Conservation (phyloP, 495 filamentous ascomycete genomes). For the Hyaloscypha hepaticicola region DNA sequence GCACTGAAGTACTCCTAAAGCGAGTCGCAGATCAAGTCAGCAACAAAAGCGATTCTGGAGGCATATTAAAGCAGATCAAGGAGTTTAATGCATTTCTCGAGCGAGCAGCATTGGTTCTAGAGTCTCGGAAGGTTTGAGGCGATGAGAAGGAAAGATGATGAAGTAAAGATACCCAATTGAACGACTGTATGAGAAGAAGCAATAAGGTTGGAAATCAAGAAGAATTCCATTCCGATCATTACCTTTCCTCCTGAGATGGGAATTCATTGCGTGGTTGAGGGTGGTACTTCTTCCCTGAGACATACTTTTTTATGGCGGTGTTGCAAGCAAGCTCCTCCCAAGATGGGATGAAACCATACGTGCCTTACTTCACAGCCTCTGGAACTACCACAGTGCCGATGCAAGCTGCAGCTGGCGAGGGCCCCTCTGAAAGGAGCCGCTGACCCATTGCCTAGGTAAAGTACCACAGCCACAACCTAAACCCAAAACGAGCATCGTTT, state of each 20-base stretch:
- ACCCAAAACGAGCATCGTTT: too few relatives aligned
- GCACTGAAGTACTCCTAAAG: slow-evolving; percentile 49
- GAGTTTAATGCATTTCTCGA: slow-evolving; percentile 59
- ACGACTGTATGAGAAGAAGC: background rate
- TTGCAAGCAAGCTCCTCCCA: background rate
- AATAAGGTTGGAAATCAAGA: background rate
- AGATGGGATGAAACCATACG: background rate
- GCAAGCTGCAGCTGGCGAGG: too few relatives aligned
- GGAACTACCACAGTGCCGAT: too few relatives aligned
- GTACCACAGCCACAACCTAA: too few relatives aligned
- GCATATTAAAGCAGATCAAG: slow-evolving; percentile 50
- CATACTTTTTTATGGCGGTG: too few relatives aligned
- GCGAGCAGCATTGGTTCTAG: slow-evolving; percentile 47
- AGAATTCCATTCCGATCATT: background rate
- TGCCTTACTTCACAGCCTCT: too few relatives aligned
- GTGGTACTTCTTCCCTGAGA: too few relatives aligned
- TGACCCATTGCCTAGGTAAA: too few relatives aligned
- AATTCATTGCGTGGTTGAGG: too few relatives aligned
- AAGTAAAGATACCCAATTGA: slow-evolving; percentile 13
- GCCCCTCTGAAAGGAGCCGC: too few relatives aligned
- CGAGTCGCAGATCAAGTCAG: slow-evolving; percentile 47
- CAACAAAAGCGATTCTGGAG: slow-evolving; percentile 43
- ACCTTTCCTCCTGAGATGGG: background rate
- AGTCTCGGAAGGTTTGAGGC: slow-evolving; percentile 32
- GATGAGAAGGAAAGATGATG: background rate